Evolutionary conservation across 257 asterid species (phyloP), one percentile per base, ranked within the genome.

Genomic region (Solanum megistacrolobum): DNA sequence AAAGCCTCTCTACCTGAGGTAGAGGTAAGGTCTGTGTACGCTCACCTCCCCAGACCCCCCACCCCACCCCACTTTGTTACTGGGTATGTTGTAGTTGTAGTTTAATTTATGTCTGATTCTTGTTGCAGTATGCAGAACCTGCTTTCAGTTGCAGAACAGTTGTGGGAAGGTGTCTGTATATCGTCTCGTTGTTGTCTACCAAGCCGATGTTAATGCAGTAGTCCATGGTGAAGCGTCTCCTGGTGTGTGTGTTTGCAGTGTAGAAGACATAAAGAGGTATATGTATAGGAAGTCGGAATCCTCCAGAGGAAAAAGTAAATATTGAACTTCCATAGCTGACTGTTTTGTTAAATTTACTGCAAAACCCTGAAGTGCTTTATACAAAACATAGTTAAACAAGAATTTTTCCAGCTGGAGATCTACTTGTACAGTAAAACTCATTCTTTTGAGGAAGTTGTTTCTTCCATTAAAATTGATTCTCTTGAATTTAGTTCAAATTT

Each of bases 91-190:
- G 66, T 20, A 7, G 66, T 58, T 58, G 68, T 46, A 16, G 85
- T 79, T 16, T 79, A 43, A 79, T 79, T 10, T 11, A 38, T 23
- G 83, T 38, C 21, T 38, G 66, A 27, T 89, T 82, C 58, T 84
- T 38, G 88, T 88, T 90, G 90, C 94, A 96, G 98, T 96, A 97
- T 84, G 96, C 89, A 79, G 98, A 94, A 87, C 72, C 91, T 91
- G 89, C 93, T 91, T 90, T 92, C 98, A 72, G 95, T 92, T 87
- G 93, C 95, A 65, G 94, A 95, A 89, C 94, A 93, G 89, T 86
- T 95, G 89, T 93, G 96, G 98, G 21, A 48, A 48, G 1, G 58
- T 48, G 20, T 96, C 12, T 81, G 98, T 94, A 25, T 96, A 94
- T 92, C 95, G 94, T 91, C 93, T 94, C 13, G 91, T 96, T 84